Evolutionary conservation across 257 asterid genomes (phyloP).

Genomic region (Rauvolfia tetraphylla): DNA sequence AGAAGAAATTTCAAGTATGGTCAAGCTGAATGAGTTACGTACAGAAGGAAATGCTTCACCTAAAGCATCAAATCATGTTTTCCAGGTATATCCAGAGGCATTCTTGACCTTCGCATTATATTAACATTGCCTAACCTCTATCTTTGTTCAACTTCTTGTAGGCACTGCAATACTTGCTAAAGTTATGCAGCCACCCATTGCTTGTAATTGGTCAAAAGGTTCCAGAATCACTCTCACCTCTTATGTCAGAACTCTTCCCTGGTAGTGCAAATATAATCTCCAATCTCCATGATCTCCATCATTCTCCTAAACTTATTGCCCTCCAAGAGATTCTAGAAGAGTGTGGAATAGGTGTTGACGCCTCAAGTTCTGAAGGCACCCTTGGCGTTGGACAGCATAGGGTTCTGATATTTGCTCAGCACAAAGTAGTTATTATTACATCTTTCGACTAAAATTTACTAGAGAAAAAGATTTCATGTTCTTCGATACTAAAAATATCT

Average conservation of each 20-base stretch:
- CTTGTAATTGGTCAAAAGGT: constrained; percentile 79
- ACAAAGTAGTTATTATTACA: constrained; percentile 49
- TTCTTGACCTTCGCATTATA: constrained; percentile 5
- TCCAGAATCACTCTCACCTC: constrained; percentile 65
- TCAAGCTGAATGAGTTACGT: constrained; percentile 64
- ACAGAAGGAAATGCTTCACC: constrained; percentile 44
- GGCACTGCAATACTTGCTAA: constrained; percentile 97
- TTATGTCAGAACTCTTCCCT: constrained; percentile 75
- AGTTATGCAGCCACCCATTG: constrained; percentile 97
- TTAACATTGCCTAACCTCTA: constrained; percentile 22
- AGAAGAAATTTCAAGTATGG: constrained; percentile 80
- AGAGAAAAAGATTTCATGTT: not conserved
- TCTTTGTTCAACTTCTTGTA: constrained; percentile 32
- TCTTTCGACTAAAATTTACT: constrained; percentile 6
- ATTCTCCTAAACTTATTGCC: constrained; percentile 96
- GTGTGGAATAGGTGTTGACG: constrained; percentile 95
- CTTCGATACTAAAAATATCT: not conserved
- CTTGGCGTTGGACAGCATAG: constrained; percentile 83
- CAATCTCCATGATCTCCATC: constrained; percentile 81
- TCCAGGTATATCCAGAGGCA: constrained; percentile 60
- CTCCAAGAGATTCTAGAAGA: constrained; percentile 98
- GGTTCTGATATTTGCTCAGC: constrained; percentile 96
- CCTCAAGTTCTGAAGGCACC: constrained; percentile 74
- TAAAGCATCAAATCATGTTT: constrained; percentile 92
- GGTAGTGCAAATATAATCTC: constrained; percentile 54